phyloP scores from a whole-genome alignment of 2,329 filamentous ascomycete species.

The Xylariales sp. region DNA sequence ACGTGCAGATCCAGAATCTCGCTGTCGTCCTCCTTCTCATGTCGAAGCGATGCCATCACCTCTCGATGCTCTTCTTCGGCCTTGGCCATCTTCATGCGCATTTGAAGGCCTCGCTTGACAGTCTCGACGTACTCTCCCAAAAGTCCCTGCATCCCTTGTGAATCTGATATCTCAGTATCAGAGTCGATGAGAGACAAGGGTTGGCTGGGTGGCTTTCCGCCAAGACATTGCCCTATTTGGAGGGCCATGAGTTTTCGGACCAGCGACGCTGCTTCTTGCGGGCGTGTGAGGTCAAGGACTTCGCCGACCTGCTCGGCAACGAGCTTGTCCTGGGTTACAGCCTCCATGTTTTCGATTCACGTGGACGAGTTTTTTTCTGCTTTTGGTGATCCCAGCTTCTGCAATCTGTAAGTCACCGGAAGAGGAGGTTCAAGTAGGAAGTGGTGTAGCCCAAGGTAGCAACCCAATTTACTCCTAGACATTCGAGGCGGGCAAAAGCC shows the following conservation, averaged over 20 bases:
- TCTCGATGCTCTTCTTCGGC: constrained; percentile 13
- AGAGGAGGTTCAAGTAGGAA: too few relatives aligned
- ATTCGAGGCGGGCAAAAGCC: too few relatives aligned
- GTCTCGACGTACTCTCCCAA: constrained; percentile 53
- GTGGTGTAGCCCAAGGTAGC: too few relatives aligned
- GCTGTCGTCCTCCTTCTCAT: constrained; percentile 14
- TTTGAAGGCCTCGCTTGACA: constrained; percentile 46
- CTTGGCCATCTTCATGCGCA: constrained; percentile 41
- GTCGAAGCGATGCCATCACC: not conserved
- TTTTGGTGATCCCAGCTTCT: too few relatives aligned
- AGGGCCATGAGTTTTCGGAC: constrained; percentile 52
- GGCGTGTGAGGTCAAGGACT: constrained; percentile 49
- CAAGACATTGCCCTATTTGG: constrained; percentile 45
- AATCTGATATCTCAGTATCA: constrained; percentile 28
- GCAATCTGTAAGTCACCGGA: too few relatives aligned
- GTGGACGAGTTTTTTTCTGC: too few relatives aligned
- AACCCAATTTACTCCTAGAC: too few relatives aligned
- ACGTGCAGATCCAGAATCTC: constrained; percentile 45
- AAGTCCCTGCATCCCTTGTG: constrained; percentile 38
- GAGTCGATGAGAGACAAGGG: constrained; percentile 46
- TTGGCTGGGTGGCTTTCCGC: constrained; percentile 35
- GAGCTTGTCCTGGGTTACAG: constrained; percentile 16
- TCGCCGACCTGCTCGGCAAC: constrained; percentile 34
- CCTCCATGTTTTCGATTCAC: too few relatives aligned
- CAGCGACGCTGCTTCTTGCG: constrained; percentile 51